Evolutionary conservation across 73 alveolate genomes (phyloP).

Genomic region (Halteria grandinella): DNA sequence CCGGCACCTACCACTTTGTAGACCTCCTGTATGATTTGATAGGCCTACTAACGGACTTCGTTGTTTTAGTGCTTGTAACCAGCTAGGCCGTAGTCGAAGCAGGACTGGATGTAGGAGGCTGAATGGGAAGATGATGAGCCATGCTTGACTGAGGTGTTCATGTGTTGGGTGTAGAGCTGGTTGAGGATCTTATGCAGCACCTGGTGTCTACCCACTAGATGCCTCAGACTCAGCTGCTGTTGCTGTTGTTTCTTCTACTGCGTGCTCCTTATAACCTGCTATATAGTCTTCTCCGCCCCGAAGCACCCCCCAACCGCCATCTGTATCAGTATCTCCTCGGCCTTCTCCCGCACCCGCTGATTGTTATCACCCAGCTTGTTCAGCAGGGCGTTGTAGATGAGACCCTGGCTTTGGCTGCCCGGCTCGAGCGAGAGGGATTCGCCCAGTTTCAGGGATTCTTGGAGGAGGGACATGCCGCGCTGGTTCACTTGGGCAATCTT

Average conservation of each 20-base stretch:
- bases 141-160: constrained; percentile 60
- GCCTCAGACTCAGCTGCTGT: constrained; percentile 82
- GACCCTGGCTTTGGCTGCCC: not conserved
- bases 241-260: constrained; percentile 77
- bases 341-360: constrained; percentile 87
- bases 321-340: constrained; percentile 85
- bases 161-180: constrained; percentile 83
- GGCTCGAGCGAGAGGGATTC: constrained; percentile 18
- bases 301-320: constrained; percentile 86
- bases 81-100: constrained; percentile 84
- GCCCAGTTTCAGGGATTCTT: constrained; percentile 12
- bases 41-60: no score
- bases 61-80: no score
- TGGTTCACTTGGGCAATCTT: constrained; percentile 85
- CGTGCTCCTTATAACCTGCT: no score
- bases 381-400: constrained; percentile 56
- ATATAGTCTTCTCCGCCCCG: constrained; percentile 80
- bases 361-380: constrained; percentile 93
- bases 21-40: no score
- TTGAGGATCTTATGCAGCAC: constrained; percentile 78
- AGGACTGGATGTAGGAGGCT: constrained; percentile 38
- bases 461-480: constrained; percentile 73
- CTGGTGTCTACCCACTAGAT: constrained; percentile 87
- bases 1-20: no score
- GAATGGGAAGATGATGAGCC: no score